Base-by-base conservation (phyloP, 805 yeast genomes). In the Deakozyma indianensis region DNA sequence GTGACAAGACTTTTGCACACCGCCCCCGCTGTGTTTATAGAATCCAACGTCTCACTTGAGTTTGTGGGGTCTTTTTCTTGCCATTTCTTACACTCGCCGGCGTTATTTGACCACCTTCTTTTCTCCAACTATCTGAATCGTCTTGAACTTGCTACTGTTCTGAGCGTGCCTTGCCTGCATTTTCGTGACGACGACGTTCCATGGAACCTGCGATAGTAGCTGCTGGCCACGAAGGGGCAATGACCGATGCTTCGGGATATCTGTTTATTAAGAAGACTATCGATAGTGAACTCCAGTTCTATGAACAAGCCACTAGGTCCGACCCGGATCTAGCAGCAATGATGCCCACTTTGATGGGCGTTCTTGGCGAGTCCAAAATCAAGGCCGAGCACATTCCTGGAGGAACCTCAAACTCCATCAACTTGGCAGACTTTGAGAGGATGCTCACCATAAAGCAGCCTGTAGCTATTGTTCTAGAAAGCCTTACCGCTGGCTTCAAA, bases 181-280 rank as follows among this genome's bases (percentile, higher is more conserved):
- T n/a, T n/a, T n/a, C n/a, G n/a, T n/a, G n/a, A n/a, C n/a, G n/a
- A n/a, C n/a, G n/a, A n/a, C n/a, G n/a, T n/a, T n/a, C n/a, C n/a
- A n/a, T n/a, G 14, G 14, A 25, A 25, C 48, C 46, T 2, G 61
- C 59, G 46, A 84, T 83, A 56, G 82, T 78, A 62, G 97, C 92
- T 2, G 97, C 96, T 0, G 98, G 98, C 3, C 98, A 90, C 56
- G 83, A 71, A 3, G 97, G 95, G 0, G 74, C 82, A 2, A 53
- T 85, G 45, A 73, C 75, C 9, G 77, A 77, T 50, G 70, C 60
- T 4, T 74, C 73, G 35, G 94, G 87, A 0, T 62, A 75, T 4
- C 64, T 90, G 15, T 81, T 88, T 52, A 74, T 84, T 46, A 90
- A 92, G 60, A 78, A 80, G 0, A 68, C 88, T 0, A 58, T 64